Base-by-base conservation (phyloP, 257 asterid species). In the Przewalskia tangutica region DNA sequence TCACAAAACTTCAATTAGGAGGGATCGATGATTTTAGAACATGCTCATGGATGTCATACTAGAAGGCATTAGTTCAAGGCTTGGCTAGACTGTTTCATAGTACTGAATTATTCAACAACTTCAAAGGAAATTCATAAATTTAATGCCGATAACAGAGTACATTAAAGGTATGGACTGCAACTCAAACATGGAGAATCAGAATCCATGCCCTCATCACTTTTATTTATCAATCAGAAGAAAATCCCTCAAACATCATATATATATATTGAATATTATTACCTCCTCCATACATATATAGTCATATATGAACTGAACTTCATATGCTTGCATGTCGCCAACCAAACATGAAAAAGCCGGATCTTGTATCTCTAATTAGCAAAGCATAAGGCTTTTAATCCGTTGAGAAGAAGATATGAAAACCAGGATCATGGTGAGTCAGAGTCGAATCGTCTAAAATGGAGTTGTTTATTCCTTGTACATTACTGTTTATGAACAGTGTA, bases 401-500 rank as follows among this genome's bases (percentile, higher is more conserved):
- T 3, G 82, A 81, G 70, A 92, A 77, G 2, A 91, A 83, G 48
- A 93, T 66, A 27, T 95, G 97, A 83, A 93, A 86, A 1, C 98
- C 98, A 3, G 98, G 98, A 60, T 90, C 90, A 50, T 91, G 86
- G 75, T 91, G 89, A n/a, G 73, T 84, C 65, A 77, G 68, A 17
- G 54, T 20, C 48, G 86, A 51, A 40, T 88, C 84, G 82, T 50
- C 88, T 46, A 93, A 80, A 64, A 95, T 89, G 54, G 98, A 95
- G 20, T 93, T 95, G 89, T 95, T 95, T 34, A 90, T 64, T 23
- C 97, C 98, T 87, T 95, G 98, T 18, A 92, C 91, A 38, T 95
- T 95, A 90, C 94, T 91, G 85, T 95, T 93, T 51, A 91, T 83
- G 77, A 83, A 88, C 83, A 85, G 46, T 10, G 92, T 88, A 2